These are phyloP conservation scores for Nitzschia sp. DNA, from an alignment of 108 stramenopile genomes.

Conservation along the genomic window DNA sequence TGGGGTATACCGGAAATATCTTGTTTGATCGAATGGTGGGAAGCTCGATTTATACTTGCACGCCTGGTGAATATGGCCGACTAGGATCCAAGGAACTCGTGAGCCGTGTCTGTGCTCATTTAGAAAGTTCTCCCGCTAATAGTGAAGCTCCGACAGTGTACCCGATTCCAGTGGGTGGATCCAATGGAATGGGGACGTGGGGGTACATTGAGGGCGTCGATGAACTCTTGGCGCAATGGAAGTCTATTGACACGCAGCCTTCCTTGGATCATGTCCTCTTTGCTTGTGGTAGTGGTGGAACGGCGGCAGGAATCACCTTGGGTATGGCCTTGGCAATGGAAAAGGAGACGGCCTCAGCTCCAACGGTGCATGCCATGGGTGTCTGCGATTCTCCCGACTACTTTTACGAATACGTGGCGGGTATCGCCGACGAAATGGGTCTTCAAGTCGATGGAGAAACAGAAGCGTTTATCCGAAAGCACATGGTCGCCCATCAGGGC, in stretches of 20 bases:
- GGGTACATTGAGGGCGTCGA: constrained; percentile 87
- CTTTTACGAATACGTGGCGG: constrained; percentile 72
- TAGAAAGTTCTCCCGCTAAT: constrained; percentile 9
- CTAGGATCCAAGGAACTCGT: constrained; percentile 69
- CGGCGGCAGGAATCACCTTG: constrained; percentile 76
- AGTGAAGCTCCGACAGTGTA: constrained; percentile 35
- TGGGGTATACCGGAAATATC: constrained; percentile 76
- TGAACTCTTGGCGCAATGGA: constrained; percentile 52
- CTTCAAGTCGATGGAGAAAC: constrained; percentile 15
- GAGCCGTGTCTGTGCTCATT: constrained; percentile 44
- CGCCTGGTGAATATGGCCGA: constrained; percentile 86
- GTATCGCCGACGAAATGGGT: constrained; percentile 78
- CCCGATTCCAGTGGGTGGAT: constrained; percentile 88
- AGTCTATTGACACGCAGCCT: constrained; percentile 21
- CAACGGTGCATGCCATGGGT: constrained; percentile 79
- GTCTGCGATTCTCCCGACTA: constrained; percentile 91
- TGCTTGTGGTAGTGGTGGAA: constrained; percentile 91
- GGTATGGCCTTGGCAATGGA: constrained; percentile 65
- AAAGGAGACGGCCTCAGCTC: constrained; percentile 15
- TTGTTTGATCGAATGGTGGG: constrained; percentile 87
- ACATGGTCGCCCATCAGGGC: constrained; percentile 71
- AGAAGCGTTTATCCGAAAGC: constrained; percentile 59
- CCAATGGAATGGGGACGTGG: constrained; percentile 85
- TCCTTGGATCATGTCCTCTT: constrained; percentile 85
- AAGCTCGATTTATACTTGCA: constrained; percentile 72